phyloP scores from a whole-genome alignment of 2,329 filamentous ascomycete species.

The Dactylellina sp. region DNA sequence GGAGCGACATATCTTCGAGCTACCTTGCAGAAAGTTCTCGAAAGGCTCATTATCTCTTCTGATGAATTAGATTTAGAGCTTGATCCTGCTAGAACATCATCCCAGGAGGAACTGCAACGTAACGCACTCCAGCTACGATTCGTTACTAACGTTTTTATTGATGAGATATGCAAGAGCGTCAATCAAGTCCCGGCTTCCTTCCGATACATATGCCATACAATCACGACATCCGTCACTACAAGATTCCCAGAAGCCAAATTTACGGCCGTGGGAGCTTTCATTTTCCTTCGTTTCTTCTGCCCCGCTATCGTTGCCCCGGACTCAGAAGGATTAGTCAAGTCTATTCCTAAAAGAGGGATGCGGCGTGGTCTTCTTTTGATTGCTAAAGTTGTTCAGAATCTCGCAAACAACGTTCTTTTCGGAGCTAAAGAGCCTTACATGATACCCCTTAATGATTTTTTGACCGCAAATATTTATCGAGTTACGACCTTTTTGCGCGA shows the following conservation, averaged over 20 bases:
- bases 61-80: conserved; percentile 76
- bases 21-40: conserved; percentile 75
- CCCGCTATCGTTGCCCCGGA: conserved; percentile 78
- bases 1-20: conserved; percentile 73
- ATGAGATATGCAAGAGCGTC: conserved; percentile 75
- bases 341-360: conserved; percentile 75
- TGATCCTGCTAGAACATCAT: conserved; percentile 72
- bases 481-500: conserved; percentile 76
- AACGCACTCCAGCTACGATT: conserved; percentile 75
- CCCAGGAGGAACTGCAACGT: conserved; percentile 73
- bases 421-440: conserved; percentile 79
- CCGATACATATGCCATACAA: conserved; percentile 76
- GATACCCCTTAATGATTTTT: conserved; percentile 76
- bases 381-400: conserved; percentile 77
- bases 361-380: conserved; percentile 75
- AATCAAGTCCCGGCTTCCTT: conserved; percentile 73
- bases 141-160: conserved; percentile 77
- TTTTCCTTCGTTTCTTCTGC: conserved; percentile 78
- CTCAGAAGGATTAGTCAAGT: conserved; percentile 73
- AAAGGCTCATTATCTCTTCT: conserved; percentile 74
- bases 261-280: conserved; percentile 77
- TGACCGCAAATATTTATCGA: conserved; percentile 75
- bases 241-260: conserved; percentile 78
- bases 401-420: conserved; percentile 78
- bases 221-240: conserved; percentile 73